phyloP scores from a whole-genome alignment of 106 monocot genomes.

The Platanthera zijinensis region DNA sequence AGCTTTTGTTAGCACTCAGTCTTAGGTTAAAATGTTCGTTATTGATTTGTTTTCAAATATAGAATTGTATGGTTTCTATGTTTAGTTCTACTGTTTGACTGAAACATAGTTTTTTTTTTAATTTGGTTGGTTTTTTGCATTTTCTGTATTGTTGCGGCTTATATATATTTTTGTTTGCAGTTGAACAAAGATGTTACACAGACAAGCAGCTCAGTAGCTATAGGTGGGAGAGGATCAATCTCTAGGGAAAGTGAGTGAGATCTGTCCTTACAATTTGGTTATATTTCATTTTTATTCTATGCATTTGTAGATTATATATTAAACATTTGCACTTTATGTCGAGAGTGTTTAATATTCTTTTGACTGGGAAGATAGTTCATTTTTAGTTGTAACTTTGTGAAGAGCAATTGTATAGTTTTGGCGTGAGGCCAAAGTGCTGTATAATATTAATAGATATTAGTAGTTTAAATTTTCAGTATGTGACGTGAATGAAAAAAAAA shows the following conservation, averaged over 20 bases:
- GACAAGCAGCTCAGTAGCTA: slow-evolving; percentile 31
- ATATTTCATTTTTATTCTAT: background rate
- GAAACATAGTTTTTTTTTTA: background rate
- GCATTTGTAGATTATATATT: background rate
- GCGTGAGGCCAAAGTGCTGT: background rate
- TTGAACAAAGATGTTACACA: slow-evolving; percentile 33
- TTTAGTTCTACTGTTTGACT: background rate
- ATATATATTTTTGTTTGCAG: slow-evolving; percentile 19
- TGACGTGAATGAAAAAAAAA: background rate
- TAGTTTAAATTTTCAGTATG: background rate
- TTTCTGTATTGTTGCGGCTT: background rate
- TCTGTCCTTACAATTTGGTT: background rate
- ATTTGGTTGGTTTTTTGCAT: background rate
- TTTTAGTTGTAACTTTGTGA: background rate
- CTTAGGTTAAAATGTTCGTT: too few species aligned
- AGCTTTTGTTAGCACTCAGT: background rate
- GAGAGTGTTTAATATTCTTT: background rate
- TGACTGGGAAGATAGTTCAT: background rate
- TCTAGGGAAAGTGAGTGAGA: slow-evolving; percentile 50
- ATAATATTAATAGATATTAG: background rate
- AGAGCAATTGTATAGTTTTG: background rate
- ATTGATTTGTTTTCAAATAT: too few species aligned
- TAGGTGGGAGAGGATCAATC: slow-evolving; percentile 36
- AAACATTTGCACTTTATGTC: background rate
- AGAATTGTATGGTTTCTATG: too few species aligned